Evolutionary conservation across 768 basidiomycete species (phyloP).

Genomic region (Rhizopogon vesiculosus): DNA sequence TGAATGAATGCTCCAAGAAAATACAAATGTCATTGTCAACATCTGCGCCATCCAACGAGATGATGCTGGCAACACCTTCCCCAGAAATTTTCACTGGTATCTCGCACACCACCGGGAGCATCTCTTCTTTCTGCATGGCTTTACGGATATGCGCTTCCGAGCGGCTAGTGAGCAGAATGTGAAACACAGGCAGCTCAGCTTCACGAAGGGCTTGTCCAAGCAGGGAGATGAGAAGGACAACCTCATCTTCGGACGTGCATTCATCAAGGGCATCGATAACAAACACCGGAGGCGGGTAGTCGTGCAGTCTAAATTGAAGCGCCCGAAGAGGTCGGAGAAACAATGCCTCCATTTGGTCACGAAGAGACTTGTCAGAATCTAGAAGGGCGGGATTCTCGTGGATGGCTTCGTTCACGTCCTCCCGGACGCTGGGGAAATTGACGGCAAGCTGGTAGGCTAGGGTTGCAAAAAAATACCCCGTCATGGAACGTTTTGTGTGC

Average conservation of each 20-base stretch:
- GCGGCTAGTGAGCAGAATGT: background rate
- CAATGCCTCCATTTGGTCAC: background rate
- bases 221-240: background rate
- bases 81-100: background rate
- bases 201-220: background rate
- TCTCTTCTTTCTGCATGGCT: background rate
- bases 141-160: background rate
- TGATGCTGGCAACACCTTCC: background rate
- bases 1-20: background rate
- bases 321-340: background rate
- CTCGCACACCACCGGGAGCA: background rate
- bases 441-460: background rate
- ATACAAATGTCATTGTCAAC: background rate
- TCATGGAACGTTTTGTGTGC: background rate
- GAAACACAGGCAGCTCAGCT: background rate
- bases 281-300: background rate
- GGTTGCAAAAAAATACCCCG: background rate
- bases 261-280: background rate
- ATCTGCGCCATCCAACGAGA: background rate
- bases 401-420: background rate
- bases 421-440: too few species aligned
- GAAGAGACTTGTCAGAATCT: background rate
- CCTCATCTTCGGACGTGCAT: background rate
- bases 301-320: background rate
- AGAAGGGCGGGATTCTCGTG: background rate